These are phyloP conservation scores for Cochliopodium minus DNA, from an alignment of 208 protist species.

Conservation along the genomic window DNA sequence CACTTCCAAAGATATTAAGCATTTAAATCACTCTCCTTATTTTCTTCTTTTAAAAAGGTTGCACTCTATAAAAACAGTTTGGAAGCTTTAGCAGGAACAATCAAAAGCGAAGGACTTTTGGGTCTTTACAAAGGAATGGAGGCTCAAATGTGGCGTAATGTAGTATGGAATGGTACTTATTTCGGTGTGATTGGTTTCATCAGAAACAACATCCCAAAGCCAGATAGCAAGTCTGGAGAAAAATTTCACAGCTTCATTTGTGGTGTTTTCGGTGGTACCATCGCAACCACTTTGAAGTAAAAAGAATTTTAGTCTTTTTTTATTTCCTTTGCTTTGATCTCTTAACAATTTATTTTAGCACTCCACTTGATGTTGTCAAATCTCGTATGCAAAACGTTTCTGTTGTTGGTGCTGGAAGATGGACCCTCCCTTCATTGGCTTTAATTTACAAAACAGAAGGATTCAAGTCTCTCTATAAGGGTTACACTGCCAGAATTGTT, in stretches of 20 bases:
- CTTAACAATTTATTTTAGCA: slow-evolving; percentile 32
- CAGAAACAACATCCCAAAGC: not conserved
- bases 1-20: not conserved
- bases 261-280: slow-evolving; percentile 29
- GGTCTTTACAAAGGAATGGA: slow-evolving; percentile 33
- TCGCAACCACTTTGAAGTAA: slow-evolving; percentile 30
- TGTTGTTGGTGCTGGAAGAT: not conserved
- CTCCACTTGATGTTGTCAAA: slow-evolving; percentile 46
- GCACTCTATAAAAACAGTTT: slow-evolving; percentile 29
- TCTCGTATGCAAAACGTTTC: slow-evolving; percentile 32
- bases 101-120: slow-evolving; percentile 20
- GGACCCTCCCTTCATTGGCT: slow-evolving; percentile 24
- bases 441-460: slow-evolving; percentile 28
- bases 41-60: not conserved
- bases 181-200: slow-evolving; percentile 7
- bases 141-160: slow-evolving; percentile 33
- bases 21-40: not conserved
- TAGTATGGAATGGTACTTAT: slow-evolving; percentile 18
- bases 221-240: not conserved
- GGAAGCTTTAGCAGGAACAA: slow-evolving; percentile 25
- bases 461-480: slow-evolving; percentile 37
- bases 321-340: slow-evolving; percentile 28
- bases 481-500: slow-evolving; percentile 36
- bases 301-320: slow-evolving; percentile 21
- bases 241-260: slow-evolving; percentile 24